These are phyloP conservation scores for Erythrophleum fordii DNA, from an alignment of 306 rosid genomes.

Conservation along the genomic window DNA sequence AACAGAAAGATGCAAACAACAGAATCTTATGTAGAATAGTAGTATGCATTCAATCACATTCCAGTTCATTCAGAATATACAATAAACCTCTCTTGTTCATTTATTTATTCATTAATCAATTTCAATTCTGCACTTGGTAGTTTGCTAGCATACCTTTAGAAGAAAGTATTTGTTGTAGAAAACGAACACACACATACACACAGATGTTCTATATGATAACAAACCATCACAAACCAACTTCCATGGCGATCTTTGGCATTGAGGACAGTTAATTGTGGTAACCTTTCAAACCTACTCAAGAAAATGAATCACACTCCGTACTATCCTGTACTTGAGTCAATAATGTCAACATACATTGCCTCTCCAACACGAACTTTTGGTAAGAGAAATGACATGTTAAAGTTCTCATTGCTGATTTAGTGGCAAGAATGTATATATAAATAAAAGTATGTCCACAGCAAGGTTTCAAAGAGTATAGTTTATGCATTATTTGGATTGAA, in stretches of 20 bases:
- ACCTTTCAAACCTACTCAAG: neutral
- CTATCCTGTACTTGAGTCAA: neutral
- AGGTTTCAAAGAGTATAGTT: neutral
- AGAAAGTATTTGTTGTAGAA: neutral
- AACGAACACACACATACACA: no score
- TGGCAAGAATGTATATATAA: neutral
- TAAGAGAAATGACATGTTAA: neutral
- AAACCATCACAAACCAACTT: slow-evolving; percentile 2
- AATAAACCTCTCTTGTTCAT: neutral
- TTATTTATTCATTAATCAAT: neutral
- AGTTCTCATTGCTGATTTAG: neutral
- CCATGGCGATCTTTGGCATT: neutral
- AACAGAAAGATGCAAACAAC: no score
- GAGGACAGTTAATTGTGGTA: neutral
- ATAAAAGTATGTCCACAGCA: neutral
- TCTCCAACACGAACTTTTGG: slow-evolving; percentile 11
- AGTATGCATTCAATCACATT: neutral
- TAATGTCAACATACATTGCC: neutral
- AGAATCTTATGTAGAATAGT: neutral
- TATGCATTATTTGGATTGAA: neutral
- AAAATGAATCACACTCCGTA: neutral
- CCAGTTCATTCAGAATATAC: slow-evolving; percentile 7
- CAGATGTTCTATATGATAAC: neutral
- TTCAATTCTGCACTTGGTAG: slow-evolving; percentile 23
- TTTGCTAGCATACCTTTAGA: slow-evolving; percentile 12